Percentiles rank a stretch among this genome's conserved stretches.
These are phyloP conservation scores for Cucumis cinereus DNA, from an alignment of 306 rosid genomes.

Conservation along the genomic window DNA sequence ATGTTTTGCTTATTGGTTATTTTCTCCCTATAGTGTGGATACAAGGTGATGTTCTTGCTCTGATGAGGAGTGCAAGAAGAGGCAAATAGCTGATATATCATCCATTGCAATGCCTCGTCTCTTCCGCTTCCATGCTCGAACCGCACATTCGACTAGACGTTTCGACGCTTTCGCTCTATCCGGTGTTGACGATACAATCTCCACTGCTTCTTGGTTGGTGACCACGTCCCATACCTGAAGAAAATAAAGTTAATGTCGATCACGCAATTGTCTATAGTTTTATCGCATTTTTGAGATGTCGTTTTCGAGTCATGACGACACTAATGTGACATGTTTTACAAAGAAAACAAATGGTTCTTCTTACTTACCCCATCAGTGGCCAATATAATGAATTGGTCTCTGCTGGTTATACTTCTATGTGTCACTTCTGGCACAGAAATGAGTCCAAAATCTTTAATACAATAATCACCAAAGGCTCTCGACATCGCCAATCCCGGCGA, in stretches of 20 bases:
- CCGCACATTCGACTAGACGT: conserved; percentile 59
- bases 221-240: conserved; percentile 91
- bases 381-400: conserved; percentile 70
- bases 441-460: conserved; percentile 73
- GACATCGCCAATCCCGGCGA: conserved; percentile 95
- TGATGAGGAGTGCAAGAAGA: conserved; percentile 51
- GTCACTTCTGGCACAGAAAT: conserved; percentile 92
- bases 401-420: conserved; percentile 37
- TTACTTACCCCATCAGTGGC: conserved; percentile 96
- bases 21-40: conserved; percentile 15
- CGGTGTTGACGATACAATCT: conserved; percentile 40
- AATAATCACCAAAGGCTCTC: conserved; percentile 89
- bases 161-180: conserved; percentile 53
- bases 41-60: conserved; percentile 20
- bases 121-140: conserved; percentile 76
- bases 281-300: neutral
- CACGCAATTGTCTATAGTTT: neutral
- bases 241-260: neutral
- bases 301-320: neutral
- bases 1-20: neutral
- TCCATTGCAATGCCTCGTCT: conserved; percentile 68
- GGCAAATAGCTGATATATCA: conserved; percentile 90
- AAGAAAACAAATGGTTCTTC: neutral
- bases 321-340: neutral
- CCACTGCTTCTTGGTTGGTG: conserved; percentile 90